These are phyloP conservation scores for Pistacia integerrima DNA, from an alignment of 345 rosid species.

Conservation along the genomic window DNA sequence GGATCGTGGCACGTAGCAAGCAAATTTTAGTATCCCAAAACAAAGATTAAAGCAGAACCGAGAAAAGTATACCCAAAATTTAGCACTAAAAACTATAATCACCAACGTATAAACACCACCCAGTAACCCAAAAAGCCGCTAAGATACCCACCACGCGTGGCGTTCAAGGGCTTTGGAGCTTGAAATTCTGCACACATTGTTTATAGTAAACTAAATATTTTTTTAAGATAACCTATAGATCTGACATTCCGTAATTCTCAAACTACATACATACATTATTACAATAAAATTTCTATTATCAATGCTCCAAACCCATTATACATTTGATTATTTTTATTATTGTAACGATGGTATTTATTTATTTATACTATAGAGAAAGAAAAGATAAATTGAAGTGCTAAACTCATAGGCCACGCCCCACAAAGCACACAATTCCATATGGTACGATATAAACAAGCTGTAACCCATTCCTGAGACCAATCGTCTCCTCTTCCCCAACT, in stretches of 20 bases:
- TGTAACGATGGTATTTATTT: neutral
- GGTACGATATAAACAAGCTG: conserved; percentile 36
- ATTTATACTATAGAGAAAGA: neutral
- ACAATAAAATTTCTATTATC: conserved; percentile 13
- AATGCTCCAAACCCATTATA: conserved; percentile 20
- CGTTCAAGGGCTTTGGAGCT: neutral
- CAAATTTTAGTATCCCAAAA: conserved; percentile 5
- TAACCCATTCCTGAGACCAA: conserved; percentile 73
- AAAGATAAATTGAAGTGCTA: conserved; percentile 23
- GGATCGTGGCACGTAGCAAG: neutral
- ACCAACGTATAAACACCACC: neutral
- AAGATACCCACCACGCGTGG: conserved; percentile 5
- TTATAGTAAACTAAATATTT: neutral
- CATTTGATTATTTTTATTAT: conserved; percentile 18
- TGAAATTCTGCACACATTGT: neutral
- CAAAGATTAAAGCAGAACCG: neutral
- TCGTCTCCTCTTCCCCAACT: conserved; percentile 61
- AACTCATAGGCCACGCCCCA: conserved; percentile 13
- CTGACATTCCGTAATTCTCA: conserved; percentile 70
- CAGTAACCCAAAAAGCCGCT: conserved; percentile 6
- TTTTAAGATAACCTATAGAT: conserved; percentile 19
- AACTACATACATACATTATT: conserved; percentile 29
- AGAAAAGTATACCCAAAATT: conserved; percentile 4
- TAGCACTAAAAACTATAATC: neutral
- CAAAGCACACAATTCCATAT: conserved; percentile 48